Conservation (phyloP, 192 early-diverging fungal species). For the Coemansia sp. region DNA sequence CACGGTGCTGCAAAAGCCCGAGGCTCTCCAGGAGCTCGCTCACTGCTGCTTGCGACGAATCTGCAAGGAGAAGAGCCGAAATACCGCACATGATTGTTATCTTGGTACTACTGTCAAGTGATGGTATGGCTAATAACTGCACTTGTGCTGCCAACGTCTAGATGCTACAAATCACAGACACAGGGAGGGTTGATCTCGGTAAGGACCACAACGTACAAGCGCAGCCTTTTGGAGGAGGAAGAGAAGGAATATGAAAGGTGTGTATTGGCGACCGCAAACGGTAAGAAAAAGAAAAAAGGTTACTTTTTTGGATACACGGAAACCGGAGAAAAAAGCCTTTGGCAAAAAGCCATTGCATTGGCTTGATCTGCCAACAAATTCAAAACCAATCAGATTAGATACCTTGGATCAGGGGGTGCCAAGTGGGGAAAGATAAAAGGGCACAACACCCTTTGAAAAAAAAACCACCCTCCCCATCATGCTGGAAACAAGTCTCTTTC, state of each 20-base stretch:
- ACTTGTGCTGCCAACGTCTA: not conserved
- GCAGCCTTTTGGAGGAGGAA: not conserved
- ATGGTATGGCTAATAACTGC: not conserved
- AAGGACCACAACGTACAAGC: not conserved
- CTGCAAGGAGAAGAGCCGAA: constrained; percentile 78
- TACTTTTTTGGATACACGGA: not conserved
- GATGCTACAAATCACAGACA: constrained; percentile 3
- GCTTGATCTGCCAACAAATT: not conserved
- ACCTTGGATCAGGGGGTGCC: too few species aligned
- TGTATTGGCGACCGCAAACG: constrained; percentile 13
- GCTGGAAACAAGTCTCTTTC: too few species aligned
- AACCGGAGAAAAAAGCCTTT: not conserved
- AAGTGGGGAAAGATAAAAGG: too few species aligned
- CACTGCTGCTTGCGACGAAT: constrained; percentile 71
- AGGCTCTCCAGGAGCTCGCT: constrained; percentile 93
- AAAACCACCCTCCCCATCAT: too few species aligned
- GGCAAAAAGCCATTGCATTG: not conserved
- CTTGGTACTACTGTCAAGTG: not conserved
- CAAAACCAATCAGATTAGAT: too few species aligned
- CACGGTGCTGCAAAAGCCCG: constrained; percentile 95
- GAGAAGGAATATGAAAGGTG: not conserved
- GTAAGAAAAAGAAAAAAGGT: constrained; percentile 4
- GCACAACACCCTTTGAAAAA: too few species aligned
- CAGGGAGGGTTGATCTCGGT: not conserved
- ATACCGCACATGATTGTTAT: constrained; percentile 83